A percentile compares a stretch with the other conserved stretches of the same genome.
These are phyloP conservation scores for Scheffersomyces amazonensis DNA, from an alignment of 805 yeast genomes.

Conservation along the genomic window DNA sequence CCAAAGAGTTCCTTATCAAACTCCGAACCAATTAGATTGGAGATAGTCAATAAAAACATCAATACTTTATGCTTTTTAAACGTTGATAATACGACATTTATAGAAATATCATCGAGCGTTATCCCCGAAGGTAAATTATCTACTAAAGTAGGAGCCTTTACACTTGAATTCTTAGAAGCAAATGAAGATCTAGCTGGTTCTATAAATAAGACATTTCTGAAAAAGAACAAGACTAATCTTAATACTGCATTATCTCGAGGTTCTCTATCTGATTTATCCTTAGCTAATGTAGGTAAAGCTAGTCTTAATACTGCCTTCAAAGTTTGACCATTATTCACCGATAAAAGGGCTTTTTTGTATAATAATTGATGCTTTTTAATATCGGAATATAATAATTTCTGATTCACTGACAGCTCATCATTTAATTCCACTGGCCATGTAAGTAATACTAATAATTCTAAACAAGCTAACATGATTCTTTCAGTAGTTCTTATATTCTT, in stretches of 20 bases:
- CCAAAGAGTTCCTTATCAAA: conserved; percentile 62
- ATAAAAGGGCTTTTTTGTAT: conserved; percentile 69
- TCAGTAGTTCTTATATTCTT: conserved; percentile 38
- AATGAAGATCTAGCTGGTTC: conserved; percentile 64
- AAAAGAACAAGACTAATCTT: conserved; percentile 66
- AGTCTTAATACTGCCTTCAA: conserved; percentile 69
- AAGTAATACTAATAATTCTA: conserved; percentile 78
- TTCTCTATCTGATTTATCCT: conserved; percentile 54
- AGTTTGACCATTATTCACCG: conserved; percentile 56
- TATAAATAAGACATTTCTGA: conserved; percentile 75
- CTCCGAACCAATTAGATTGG: conserved; percentile 61
- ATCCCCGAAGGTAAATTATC: conserved; percentile 57
- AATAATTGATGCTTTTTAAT: conserved; percentile 63
- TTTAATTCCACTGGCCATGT: conserved; percentile 82
- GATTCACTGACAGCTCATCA: conserved; percentile 56
- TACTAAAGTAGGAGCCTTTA: conserved; percentile 19
- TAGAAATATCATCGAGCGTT: conserved; percentile 62
- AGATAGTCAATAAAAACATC: conserved; percentile 65
- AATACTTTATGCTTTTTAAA: conserved; percentile 73
- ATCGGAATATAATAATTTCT: conserved; percentile 54
- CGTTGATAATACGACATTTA: conserved; percentile 52
- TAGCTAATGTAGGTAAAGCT: conserved; percentile 58
- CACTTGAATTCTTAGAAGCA: conserved; percentile 35
- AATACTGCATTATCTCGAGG: conserved; percentile 71
- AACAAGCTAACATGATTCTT: conserved; percentile 63